phyloP scores from a whole-genome alignment of 2,329 filamentous ascomycete species.

The Microascus cirrosus region DNA sequence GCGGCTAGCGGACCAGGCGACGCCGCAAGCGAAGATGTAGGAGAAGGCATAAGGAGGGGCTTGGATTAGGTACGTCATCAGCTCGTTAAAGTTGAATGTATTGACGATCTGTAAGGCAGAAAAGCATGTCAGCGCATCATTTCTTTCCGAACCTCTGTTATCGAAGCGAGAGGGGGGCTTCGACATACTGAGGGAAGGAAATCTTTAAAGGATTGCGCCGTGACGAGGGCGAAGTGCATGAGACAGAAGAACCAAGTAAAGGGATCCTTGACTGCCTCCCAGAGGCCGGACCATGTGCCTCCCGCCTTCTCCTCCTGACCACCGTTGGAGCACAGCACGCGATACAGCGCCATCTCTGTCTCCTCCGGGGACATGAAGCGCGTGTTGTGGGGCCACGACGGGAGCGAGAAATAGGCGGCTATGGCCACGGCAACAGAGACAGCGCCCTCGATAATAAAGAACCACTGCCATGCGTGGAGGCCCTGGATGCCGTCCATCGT shows the following conservation, averaged over 20 bases:
- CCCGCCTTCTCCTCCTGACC: constrained; percentile 20
- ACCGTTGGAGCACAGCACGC: constrained; percentile 21
- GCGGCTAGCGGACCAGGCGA: constrained; percentile 22
- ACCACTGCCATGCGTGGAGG: constrained; percentile 28
- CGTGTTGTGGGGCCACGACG: constrained; percentile 21
- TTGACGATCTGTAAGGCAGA: constrained; percentile 12
- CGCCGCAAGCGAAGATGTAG: constrained; percentile 20
- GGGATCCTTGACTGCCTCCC: constrained; percentile 19
- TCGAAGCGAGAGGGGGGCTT: not conserved
- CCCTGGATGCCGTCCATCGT: constrained; percentile 26
- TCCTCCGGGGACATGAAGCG: constrained; percentile 21
- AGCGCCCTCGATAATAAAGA: constrained; percentile 15
- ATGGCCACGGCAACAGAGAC: constrained; percentile 19
- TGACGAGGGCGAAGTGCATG: constrained; percentile 31
- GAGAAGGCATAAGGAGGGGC: constrained; percentile 28
- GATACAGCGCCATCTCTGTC: constrained; percentile 21
- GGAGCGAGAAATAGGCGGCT: constrained; percentile 20
- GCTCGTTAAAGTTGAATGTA: constrained; percentile 14
- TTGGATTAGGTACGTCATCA: constrained; percentile 24
- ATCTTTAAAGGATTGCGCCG: constrained; percentile 26
- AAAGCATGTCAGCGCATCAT: not conserved
- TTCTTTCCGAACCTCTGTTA: not conserved
- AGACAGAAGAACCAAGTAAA: constrained; percentile 26
- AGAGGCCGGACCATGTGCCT: constrained; percentile 23
- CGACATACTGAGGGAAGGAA: constrained; percentile 25